Evolutionary conservation across 2,329 filamentous ascomycete genomes (phyloP), one percentile per base, ranked within the genome.

Genomic region (Trichoderma asperellum): DNA sequence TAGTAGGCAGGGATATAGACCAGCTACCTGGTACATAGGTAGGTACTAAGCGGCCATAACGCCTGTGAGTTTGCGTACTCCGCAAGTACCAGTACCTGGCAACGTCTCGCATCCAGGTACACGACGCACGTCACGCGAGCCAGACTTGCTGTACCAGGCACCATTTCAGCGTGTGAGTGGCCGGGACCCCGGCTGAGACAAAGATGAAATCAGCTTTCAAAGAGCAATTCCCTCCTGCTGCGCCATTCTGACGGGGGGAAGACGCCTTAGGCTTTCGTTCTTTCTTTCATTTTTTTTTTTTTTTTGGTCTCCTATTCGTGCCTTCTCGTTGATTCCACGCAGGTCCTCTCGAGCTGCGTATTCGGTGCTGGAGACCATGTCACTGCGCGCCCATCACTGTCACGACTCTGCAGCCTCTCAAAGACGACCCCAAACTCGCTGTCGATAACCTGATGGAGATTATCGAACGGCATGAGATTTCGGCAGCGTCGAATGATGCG

Each of bases 191-290:
- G 37, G 62, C 52, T 57, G 35, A 55, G 35, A 34, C 62, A 65
- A 56, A 40, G 52, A 57, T 65, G 62, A 65, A 65, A 34, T 56
- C 62, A 35, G 27, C 53, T 10, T 56, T 35, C 59, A 62, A 49
- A 49, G 40, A 52, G 53, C 37, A 24, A 24, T 37, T 57, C 62
- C 62, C 62, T 49, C 24, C 53, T n/a, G 53, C n/a, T 58, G 37
- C 34, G 34, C 52, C 37, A 32, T 37, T 18, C 62, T 47, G 52
- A 56, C 49, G 49, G 61, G 18, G 52, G 35, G 29, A 49, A 7
- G 47, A 49, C 43, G 43, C n/a, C 63, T 58, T 37, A 37, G 32
- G 29, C 53, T 49, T 67, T 32, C 43, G 52, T 67, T 67, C 40
- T 56, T 59, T 67, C n/a, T 37, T 21, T 43, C 55, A 3, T 24